Conservation (phyloP, 2,329 filamentous ascomycete genomes). For the Beauveria rudraprayagi region DNA sequence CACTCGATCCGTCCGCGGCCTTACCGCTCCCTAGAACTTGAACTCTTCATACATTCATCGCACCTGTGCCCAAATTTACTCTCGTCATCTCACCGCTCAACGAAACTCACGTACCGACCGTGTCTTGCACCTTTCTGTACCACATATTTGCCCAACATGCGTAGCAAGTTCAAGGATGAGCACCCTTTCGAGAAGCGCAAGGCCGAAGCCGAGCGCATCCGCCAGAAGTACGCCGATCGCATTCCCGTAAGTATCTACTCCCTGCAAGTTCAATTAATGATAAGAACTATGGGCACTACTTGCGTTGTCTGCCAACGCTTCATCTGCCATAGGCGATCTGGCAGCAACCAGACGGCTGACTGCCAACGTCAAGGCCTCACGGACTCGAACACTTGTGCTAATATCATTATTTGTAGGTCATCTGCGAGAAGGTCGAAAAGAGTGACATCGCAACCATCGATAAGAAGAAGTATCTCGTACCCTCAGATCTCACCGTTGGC, state of each 20-base stretch:
- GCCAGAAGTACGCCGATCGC: constrained; percentile 96
- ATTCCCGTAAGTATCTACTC: constrained; percentile 74
- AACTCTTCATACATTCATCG: constrained; percentile 4
- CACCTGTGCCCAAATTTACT: not conserved
- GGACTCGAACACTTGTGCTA: not conserved
- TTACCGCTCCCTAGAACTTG: constrained; percentile 16
- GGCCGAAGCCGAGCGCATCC: constrained; percentile 98
- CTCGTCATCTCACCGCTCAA: not conserved
- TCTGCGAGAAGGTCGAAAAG: constrained; percentile 99
- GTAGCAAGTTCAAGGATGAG: constrained; percentile 99
- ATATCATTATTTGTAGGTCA: constrained; percentile 56
- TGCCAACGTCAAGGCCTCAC: not conserved
- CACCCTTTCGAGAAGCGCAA: constrained; percentile 99
- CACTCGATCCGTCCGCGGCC: constrained; percentile 20
- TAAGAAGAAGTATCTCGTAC: constrained; percentile 99
- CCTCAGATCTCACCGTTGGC: constrained; percentile 93
- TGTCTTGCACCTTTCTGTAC: constrained; percentile 10
- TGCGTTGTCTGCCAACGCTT: not conserved
- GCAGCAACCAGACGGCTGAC: not conserved
- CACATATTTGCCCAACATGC: constrained; percentile 56
- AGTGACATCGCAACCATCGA: constrained; percentile 99
- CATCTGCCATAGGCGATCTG: not conserved
- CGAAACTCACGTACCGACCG: not conserved
- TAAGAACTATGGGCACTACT: constrained; percentile 1
- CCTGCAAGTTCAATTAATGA: not conserved